Percentiles rank a stretch among this genome's conserved stretches.
Conservation (phyloP, 163 green algal species). For the Botryococcus braunii region DNA sequence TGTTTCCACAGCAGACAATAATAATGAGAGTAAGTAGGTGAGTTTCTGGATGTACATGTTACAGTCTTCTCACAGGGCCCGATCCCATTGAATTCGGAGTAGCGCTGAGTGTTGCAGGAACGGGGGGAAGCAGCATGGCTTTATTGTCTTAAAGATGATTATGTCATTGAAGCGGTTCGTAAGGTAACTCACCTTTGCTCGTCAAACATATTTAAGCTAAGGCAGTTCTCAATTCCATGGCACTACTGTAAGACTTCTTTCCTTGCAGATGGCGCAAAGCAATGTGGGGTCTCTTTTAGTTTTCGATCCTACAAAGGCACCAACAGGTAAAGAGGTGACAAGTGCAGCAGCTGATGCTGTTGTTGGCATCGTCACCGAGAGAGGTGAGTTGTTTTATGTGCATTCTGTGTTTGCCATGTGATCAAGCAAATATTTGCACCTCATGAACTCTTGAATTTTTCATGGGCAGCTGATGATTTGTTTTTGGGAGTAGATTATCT, state of each 20-base stretch:
- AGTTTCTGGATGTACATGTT: not conserved
- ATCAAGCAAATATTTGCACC: too few species aligned
- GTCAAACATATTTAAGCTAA: not conserved
- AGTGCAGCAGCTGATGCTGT: conserved; percentile 36
- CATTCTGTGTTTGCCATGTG: too few species aligned
- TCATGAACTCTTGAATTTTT: not conserved
- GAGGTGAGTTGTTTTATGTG: conserved; percentile 29
- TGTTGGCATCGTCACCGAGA: conserved; percentile 56
- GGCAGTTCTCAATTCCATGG: not conserved
- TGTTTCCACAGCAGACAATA: not conserved
- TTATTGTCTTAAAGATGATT: conserved; percentile 45
- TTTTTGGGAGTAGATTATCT: conserved; percentile 42
- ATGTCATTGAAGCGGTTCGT: conserved; percentile 43
- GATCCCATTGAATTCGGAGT: not conserved
- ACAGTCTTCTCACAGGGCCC: conserved; percentile 1
- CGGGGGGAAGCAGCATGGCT: conserved; percentile 39
- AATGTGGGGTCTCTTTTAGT: conserved; percentile 56
- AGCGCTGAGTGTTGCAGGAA: conserved; percentile 10
- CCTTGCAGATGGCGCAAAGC: conserved; percentile 48
- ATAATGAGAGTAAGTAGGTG: not conserved
- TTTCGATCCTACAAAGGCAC: conserved; percentile 40
- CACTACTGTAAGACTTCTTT: not conserved
- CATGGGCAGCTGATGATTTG: not conserved
- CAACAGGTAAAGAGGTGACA: conserved; percentile 18
- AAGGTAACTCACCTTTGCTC: conserved; percentile 23